Percentiles rank a stretch among this genome's conserved stretches.
These are phyloP conservation scores for Musa acuminata DNA, from an alignment of 176 grass and related monocot genomes.

Conservation along the genomic window DNA sequence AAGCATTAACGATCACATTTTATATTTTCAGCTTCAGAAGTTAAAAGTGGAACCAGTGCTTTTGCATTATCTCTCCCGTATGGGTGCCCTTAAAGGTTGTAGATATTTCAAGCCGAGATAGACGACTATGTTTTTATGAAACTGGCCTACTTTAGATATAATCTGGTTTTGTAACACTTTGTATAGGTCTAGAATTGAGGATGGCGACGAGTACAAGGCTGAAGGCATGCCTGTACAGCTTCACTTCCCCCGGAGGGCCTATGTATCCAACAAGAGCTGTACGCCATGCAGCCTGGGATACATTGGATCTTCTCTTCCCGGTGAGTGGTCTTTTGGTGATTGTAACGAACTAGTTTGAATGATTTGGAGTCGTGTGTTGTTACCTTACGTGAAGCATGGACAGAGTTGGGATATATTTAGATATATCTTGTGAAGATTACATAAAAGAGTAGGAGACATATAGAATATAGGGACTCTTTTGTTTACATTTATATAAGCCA, in stretches of 20 bases:
- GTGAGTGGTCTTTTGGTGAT: constrained; percentile 27
- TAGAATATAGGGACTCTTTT: too few species aligned
- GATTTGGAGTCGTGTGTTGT: too few species aligned
- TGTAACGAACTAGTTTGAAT: too few species aligned
- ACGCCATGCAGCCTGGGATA: constrained; percentile 74
- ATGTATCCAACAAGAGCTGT: constrained; percentile 78
- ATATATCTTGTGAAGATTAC: too few species aligned
- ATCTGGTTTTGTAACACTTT: neutral
- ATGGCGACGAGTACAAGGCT: constrained; percentile 83
- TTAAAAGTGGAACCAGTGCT: constrained; percentile 94
- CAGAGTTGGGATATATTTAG: too few species aligned
- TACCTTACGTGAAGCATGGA: too few species aligned
- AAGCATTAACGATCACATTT: neutral
- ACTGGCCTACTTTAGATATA: too few species aligned
- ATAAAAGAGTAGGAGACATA: too few species aligned
- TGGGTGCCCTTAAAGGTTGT: constrained; percentile 71
- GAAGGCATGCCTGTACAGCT: constrained; percentile 86
- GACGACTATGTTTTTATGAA: neutral
- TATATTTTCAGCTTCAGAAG: constrained; percentile 72
- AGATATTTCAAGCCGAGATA: neutral
- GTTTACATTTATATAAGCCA: too few species aligned
- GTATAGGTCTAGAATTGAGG: constrained; percentile 68
- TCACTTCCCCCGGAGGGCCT: constrained; percentile 91
- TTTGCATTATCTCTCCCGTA: constrained; percentile 66
- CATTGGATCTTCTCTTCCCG: constrained; percentile 81